A percentile compares a stretch with the other conserved stretches of the same genome.
Evolutionary conservation across 2,329 filamentous ascomycete genomes (phyloP).

Genomic region (Neoarthrinium moseri): DNA sequence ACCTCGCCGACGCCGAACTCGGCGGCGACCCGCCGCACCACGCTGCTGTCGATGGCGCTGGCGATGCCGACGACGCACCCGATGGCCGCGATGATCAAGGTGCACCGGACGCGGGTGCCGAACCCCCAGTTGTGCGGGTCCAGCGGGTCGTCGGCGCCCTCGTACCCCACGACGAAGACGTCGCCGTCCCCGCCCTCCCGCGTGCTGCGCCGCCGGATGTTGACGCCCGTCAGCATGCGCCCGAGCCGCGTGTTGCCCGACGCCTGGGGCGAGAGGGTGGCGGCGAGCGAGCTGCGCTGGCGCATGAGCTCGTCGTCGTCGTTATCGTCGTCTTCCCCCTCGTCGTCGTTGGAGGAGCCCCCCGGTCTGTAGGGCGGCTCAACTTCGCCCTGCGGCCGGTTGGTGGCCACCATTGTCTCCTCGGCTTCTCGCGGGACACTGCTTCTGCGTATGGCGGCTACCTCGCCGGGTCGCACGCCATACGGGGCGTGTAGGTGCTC

Average conservation of each 20-base stretch:
- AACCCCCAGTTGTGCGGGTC: constrained; percentile 17
- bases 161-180: constrained; percentile 13
- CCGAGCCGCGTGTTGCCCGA: background rate
- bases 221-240: constrained; percentile 4
- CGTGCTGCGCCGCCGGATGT: constrained; percentile 2
- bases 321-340: background rate
- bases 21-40: constrained; percentile 7
- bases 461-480: background rate
- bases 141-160: constrained; percentile 12
- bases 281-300: background rate
- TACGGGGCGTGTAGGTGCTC: background rate
- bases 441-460: background rate
- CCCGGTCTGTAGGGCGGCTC: background rate
- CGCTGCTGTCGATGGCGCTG: constrained; percentile 12
- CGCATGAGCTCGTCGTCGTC: background rate
- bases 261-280: background rate
- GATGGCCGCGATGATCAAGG: constrained; percentile 1
- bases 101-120: constrained; percentile 9
- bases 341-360: background rate
- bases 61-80: constrained; percentile 11
- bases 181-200: constrained; percentile 6
- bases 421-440: background rate
- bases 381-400: background rate
- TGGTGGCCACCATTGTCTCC: background rate
- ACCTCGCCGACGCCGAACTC: constrained; percentile 13